phyloP scores from a whole-genome alignment of 768 basidiomycete species.

The Russula foetens region DNA sequence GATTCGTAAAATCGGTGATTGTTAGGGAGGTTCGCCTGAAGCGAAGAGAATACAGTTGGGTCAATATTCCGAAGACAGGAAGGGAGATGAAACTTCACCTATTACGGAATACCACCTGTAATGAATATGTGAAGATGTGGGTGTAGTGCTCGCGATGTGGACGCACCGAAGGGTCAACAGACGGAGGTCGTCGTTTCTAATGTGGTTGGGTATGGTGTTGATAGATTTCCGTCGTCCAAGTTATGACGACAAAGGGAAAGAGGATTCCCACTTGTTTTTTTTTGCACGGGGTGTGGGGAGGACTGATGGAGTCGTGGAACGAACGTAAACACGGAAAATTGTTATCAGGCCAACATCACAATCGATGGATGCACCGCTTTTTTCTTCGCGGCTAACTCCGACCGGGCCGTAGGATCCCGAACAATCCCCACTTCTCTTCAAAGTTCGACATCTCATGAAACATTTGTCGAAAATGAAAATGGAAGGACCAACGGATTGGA shows the following conservation, averaged over 20 bases:
- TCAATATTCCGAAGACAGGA: background rate
- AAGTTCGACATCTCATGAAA: background rate
- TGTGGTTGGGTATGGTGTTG: conserved; percentile 67
- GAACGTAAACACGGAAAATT: conserved; percentile 12
- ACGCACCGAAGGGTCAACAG: conserved; percentile 67
- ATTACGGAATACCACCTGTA: conserved; percentile 71
- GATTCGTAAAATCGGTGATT: conserved; percentile 24
- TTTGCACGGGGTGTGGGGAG: background rate
- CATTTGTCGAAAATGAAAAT: conserved; percentile 9
- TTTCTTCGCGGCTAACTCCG: background rate
- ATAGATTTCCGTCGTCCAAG: conserved; percentile 26
- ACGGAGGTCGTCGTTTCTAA: conserved; percentile 74
- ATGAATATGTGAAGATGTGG: conserved; percentile 1
- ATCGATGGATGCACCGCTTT: background rate
- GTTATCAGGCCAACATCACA: background rate
- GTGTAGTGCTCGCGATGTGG: background rate
- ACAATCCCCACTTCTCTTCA: background rate
- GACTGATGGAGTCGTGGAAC: background rate
- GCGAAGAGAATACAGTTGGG: conserved; percentile 13
- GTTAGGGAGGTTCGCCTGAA: conserved; percentile 76
- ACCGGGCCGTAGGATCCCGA: background rate
- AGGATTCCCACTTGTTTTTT: background rate
- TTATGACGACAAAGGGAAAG: conserved; percentile 22
- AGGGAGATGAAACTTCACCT: conserved; percentile 35
- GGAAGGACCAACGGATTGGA: background rate